Evolutionary conservation across 2,329 filamentous ascomycete genomes (phyloP), one percentile per base, ranked within the genome.

Genomic region (Ophiostoma sp.): DNA sequence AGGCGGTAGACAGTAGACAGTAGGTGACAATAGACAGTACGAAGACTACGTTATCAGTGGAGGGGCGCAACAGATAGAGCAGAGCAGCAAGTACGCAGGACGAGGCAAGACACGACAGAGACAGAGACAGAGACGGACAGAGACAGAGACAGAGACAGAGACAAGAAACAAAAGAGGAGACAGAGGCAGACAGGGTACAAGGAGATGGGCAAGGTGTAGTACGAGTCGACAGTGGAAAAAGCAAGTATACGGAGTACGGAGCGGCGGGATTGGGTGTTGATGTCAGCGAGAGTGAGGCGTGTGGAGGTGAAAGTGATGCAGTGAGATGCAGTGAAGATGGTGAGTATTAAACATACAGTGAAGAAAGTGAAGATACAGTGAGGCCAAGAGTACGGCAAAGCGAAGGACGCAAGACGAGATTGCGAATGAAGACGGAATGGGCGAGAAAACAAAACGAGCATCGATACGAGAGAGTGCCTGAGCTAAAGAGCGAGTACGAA

Each of bases 101-200:
- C 63, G 49, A 41, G 47, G n/a, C 16, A 55, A 27, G 49, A 66
- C 38, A 18, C 27, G 55, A 27, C 42, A 44, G 18, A 64, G 45
- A 9, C 8, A 65, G 66, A 68, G n/a, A 65, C 42, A 58, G n/a
- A 45, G 62, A 52, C 58, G 67, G 40, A 63, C 18, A 64, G 42
- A 67, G 18, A 64, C 36, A 55, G 49, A 14, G 11, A 52, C 16
- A 64, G 44, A 27, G 42, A 16, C 3, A 44, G 42, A 65, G n/a
- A 66, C 27, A 27, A 62, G 40, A 62, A 60, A 52, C 47, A 52
- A 58, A 58, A 66, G 40, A 36, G 65, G 67, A 68, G 27, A 66
- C 44, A 67, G 18, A 41, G 58, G 65, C 64, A 68, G 27, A 66
- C 44, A 67, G 18, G 49, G 58, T 62, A n/a, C 58, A 41, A 38